A percentile compares a stretch with the other conserved stretches of the same genome.
Evolutionary conservation across 1,139 yeast species (phyloP).

Genomic region (Kodamaea alishanica): DNA sequence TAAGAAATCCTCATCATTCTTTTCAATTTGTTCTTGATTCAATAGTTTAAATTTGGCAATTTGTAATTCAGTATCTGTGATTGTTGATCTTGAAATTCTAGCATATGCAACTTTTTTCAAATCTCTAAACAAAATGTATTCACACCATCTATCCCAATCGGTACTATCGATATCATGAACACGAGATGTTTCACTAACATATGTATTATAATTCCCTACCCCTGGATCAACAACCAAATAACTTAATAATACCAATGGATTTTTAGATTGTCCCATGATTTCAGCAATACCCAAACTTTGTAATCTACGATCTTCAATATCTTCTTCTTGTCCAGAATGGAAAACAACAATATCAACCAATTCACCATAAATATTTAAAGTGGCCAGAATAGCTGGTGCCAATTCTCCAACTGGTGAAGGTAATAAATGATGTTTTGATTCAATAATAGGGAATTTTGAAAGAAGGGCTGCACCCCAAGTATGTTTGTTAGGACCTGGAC

Average conservation of each 20-base stretch:
- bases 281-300: conserved; percentile 76
- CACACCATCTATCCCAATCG: conserved; percentile 99
- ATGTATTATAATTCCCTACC: conserved; percentile 87
- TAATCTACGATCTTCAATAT: conserved; percentile 83
- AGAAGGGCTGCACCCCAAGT: conserved; percentile 96
- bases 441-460: conserved; percentile 88
- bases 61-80: conserved; percentile 95
- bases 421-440: conserved; percentile 83
- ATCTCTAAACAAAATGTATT: conserved; percentile 84
- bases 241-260: conserved; percentile 81
- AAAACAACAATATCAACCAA: conserved; percentile 88
- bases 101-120: conserved; percentile 91
- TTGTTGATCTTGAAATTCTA: conserved; percentile 86
- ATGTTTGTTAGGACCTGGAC: conserved; percentile 97
- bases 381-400: conserved; percentile 97
- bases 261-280: conserved; percentile 71
- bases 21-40: conserved; percentile 36
- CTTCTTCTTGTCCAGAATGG: conserved; percentile 98
- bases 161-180: conserved; percentile 91
- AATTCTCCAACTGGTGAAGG: conserved; percentile 97
- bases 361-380: conserved; percentile 85
- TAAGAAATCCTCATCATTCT: conserved; percentile 37
- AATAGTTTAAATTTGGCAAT: conserved; percentile 83
- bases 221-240: conserved; percentile 85
- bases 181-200: conserved; percentile 77